These are phyloP conservation scores for Neurospora discreta DNA, from an alignment of 495 filamentous ascomycete genomes.

Conservation along the genomic window DNA sequence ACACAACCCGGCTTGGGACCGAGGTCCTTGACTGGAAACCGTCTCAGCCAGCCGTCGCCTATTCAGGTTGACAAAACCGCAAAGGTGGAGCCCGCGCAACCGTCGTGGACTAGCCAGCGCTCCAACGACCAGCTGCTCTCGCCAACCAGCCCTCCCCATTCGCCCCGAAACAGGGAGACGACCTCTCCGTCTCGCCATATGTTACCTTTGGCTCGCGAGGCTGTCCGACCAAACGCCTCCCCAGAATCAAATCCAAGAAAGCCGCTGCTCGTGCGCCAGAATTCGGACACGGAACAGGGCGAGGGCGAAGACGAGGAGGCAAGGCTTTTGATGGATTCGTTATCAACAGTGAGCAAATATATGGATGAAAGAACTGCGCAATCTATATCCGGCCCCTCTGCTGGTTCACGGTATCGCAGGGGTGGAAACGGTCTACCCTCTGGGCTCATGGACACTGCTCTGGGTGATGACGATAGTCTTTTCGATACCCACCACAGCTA, in stretches of 20 bases:
- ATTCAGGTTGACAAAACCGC: conserved; percentile 47
- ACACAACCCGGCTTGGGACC: conserved; percentile 10
- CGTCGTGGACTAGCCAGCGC: conserved; percentile 58
- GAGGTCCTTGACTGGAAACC: conserved; percentile 26
- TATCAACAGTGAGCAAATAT: conserved; percentile 38
- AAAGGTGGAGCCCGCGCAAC: conserved; percentile 47
- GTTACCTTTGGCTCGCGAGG: conserved; percentile 10
- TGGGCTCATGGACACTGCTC: conserved; percentile 15
- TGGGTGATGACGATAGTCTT: conserved; percentile 33
- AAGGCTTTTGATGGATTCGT: conserved; percentile 50
- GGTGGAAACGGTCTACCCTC: conserved; percentile 15
- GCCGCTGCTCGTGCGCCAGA: conserved; percentile 32
- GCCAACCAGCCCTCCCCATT: conserved; percentile 22
- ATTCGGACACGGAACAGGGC: conserved; percentile 26
- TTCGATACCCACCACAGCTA: conserved; percentile 43
- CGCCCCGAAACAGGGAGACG: conserved; percentile 17
- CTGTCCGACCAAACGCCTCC: conserved; percentile 7
- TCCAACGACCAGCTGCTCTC: conserved; percentile 52
- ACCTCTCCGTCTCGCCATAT: conserved; percentile 22
- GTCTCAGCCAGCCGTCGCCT: conserved; percentile 40
- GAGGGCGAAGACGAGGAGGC: conserved; percentile 60
- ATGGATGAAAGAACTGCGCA: conserved; percentile 16
- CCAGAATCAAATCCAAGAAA: conserved; percentile 37
- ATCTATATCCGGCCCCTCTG: conserved; percentile 1
- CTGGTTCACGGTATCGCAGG: conserved; percentile 25